These are phyloP conservation scores for Paracorniculantispora psalliotae DNA, from an alignment of 2,329 filamentous ascomycete genomes.

Conservation along the genomic window DNA sequence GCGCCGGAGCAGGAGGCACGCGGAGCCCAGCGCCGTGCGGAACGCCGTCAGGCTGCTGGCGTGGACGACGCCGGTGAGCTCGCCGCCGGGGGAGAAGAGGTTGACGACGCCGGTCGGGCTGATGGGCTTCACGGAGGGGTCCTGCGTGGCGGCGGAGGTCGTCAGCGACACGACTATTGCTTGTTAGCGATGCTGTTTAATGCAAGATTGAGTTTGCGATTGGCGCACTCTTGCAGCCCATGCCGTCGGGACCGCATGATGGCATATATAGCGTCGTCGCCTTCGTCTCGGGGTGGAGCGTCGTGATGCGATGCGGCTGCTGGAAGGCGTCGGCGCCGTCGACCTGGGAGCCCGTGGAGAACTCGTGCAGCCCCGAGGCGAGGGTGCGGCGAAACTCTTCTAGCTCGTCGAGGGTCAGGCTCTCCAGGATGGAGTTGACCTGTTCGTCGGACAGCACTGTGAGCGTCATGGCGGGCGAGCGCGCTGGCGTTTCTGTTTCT, in stretches of 20 bases:
- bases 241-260: slow-evolving; percentile 56
- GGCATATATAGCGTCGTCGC: slow-evolving; percentile 71
- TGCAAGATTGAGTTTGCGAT: not conserved
- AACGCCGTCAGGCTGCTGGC: slow-evolving; percentile 74
- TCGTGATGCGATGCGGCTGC: slow-evolving; percentile 49
- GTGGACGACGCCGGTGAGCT: slow-evolving; percentile 63
- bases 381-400: slow-evolving; percentile 46
- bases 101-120: slow-evolving; percentile 63
- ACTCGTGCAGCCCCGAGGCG: slow-evolving; percentile 52
- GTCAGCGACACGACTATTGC: slow-evolving; percentile 58
- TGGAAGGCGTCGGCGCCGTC: slow-evolving; percentile 42
- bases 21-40: slow-evolving; percentile 68
- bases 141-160: slow-evolving; percentile 31
- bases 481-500: slow-evolving; percentile 12
- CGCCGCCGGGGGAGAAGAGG: slow-evolving; percentile 59
- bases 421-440: slow-evolving; percentile 50
- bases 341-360: slow-evolving; percentile 51
- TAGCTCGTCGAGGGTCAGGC: slow-evolving; percentile 47
- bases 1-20: slow-evolving; percentile 61
- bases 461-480: slow-evolving; percentile 45
- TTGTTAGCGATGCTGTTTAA: not conserved
- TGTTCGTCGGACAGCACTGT: slow-evolving; percentile 55
- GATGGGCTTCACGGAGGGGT: slow-evolving; percentile 29
- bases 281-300: slow-evolving; percentile 43
- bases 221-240: slow-evolving; percentile 60